These are phyloP conservation scores for Nemania bipapillata DNA, from an alignment of 2,329 filamentous ascomycete genomes.

Conservation along the genomic window DNA sequence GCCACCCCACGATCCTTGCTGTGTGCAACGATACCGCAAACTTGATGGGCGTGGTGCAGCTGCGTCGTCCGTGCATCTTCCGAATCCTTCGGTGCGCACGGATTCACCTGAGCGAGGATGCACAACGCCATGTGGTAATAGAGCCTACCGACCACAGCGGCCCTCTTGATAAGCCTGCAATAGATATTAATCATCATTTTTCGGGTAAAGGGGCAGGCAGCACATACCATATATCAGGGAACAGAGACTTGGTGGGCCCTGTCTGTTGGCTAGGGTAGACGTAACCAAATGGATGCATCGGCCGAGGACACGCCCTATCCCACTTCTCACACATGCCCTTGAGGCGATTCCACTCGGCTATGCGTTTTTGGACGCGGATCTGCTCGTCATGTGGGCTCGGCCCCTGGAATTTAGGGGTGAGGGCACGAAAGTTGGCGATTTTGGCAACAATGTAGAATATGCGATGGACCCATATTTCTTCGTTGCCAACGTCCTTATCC, in stretches of 20 bases:
- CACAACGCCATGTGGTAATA: conserved; percentile 91
- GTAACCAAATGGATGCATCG: conserved; percentile 88
- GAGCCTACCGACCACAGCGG: conserved; percentile 81
- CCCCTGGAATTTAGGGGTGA: conserved; percentile 70
- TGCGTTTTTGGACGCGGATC: conserved; percentile 70
- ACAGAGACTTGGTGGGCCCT: conserved; percentile 68
- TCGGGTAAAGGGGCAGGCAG: not conserved
- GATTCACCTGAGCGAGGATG: conserved; percentile 82
- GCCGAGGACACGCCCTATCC: conserved; percentile 80
- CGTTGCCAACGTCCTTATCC: conserved; percentile 62
- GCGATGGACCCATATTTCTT: conserved; percentile 87
- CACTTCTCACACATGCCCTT: conserved; percentile 85
- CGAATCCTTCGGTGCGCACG: conserved; percentile 68
- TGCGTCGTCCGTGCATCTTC: conserved; percentile 77
- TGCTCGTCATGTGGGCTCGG: conserved; percentile 71
- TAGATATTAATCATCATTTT: not conserved
- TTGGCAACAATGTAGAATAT: conserved; percentile 91
- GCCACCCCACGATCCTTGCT: conserved; percentile 82
- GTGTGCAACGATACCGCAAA: conserved; percentile 90
- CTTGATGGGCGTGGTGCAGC: conserved; percentile 79
- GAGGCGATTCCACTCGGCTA: conserved; percentile 81
- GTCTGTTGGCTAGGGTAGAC: conserved; percentile 72
- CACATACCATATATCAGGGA: conserved; percentile 85
- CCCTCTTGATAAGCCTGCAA: conserved; percentile 82
- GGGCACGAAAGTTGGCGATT: conserved; percentile 83